Conservation (phyloP, 1,284 basidiomycete genomes). For the Ganoderma sinense region DNA sequence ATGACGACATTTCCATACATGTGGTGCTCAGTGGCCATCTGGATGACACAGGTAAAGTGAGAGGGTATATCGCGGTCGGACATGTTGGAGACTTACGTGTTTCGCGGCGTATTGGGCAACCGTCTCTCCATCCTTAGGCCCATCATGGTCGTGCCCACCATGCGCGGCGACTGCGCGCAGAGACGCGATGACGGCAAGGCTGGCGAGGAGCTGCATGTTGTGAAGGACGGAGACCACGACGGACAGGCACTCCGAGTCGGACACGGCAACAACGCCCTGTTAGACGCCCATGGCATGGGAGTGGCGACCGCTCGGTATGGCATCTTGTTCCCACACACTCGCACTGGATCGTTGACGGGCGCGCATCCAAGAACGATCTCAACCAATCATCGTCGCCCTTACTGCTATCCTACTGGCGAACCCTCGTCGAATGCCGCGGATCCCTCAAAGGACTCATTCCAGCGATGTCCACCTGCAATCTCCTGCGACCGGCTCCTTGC, state of each 20-base stretch:
- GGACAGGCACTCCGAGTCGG: background rate
- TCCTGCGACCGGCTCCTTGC: too few relatives aligned
- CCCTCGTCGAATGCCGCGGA: too few relatives aligned
- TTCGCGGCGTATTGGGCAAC: slow-evolving; percentile 62
- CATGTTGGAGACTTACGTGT: slow-evolving; percentile 56
- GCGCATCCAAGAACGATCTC: too few relatives aligned
- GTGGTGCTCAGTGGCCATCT: slow-evolving; percentile 89
- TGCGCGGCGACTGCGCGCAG: slow-evolving; percentile 36
- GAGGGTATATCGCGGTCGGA: slow-evolving; percentile 11
- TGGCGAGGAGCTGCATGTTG: slow-evolving; percentile 44
- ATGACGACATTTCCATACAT: slow-evolving; percentile 57
- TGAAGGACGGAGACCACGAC: background rate
- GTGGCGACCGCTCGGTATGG: background rate
- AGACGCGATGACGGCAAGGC: slow-evolving; percentile 45
- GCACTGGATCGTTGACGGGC: too few relatives aligned
- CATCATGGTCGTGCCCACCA: slow-evolving; percentile 37
- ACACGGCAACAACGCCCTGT: background rate
- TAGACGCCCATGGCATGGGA: background rate
- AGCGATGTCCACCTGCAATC: too few relatives aligned
- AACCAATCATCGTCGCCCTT: background rate
- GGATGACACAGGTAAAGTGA: slow-evolving; percentile 22
- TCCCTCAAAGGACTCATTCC: too few relatives aligned
- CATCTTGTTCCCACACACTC: background rate
- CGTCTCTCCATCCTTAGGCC: slow-evolving; percentile 38
- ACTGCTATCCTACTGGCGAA: background rate